A percentile compares a stretch with the other conserved stretches of the same genome.
phyloP scores from a whole-genome alignment of 176 grass and related monocot genomes.

The Alloteropsis semialata region DNA sequence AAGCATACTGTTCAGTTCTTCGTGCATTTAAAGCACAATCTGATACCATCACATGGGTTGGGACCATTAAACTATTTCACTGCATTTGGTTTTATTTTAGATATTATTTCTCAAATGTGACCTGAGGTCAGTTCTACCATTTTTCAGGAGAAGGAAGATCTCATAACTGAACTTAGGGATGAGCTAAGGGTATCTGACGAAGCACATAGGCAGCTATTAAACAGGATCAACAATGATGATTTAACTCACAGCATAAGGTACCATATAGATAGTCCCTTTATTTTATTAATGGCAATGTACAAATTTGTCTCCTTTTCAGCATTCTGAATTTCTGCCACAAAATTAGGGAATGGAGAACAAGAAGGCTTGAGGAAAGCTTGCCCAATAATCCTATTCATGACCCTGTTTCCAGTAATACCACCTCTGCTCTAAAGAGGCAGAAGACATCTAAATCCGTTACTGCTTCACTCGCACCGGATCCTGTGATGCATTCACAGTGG shows the following conservation, averaged over 20 bases:
- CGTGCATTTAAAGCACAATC: conserved; percentile 97
- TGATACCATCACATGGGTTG: conserved; percentile 92
- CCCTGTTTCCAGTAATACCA: conserved; percentile 59
- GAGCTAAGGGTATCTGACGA: conserved; percentile 90
- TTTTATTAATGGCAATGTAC: not conserved
- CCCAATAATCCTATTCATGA: conserved; percentile 60
- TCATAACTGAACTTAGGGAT: conserved; percentile 90
- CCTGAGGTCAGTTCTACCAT: not conserved
- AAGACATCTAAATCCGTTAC: conserved; percentile 73
- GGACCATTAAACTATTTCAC: conserved; percentile 23
- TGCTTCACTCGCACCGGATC: conserved; percentile 47
- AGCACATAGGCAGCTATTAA: conserved; percentile 84
- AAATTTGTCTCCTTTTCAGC: conserved; percentile 2
- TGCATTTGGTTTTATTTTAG: conserved; percentile 24
- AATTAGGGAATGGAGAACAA: conserved; percentile 54
- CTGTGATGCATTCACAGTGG: conserved; percentile 56
- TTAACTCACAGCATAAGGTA: conserved; percentile 86
- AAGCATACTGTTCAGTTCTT: conserved; percentile 90
- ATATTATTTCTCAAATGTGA: conserved; percentile 34
- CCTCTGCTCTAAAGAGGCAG: conserved; percentile 86
- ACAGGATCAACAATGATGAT: conserved; percentile 77
- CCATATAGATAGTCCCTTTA: conserved; percentile 5
- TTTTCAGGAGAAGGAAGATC: conserved; percentile 89
- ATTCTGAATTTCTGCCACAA: conserved; percentile 30
- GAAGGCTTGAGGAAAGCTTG: conserved; percentile 49